Evolutionary conservation across 306 rosid species (phyloP).

Genomic region (Delonix regia): DNA sequence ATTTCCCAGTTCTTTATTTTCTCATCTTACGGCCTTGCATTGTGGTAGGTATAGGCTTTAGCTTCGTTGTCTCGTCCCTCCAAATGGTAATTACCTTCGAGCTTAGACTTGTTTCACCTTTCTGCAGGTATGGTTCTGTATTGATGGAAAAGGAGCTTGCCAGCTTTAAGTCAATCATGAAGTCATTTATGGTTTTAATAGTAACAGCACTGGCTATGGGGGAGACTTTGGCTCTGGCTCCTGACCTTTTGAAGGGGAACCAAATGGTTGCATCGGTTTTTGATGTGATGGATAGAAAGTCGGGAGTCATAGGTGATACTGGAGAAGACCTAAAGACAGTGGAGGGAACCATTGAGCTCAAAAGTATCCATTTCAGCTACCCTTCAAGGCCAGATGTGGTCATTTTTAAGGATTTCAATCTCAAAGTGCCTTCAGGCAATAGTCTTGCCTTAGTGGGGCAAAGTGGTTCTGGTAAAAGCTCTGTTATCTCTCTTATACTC

Average conservation of each 20-base stretch:
- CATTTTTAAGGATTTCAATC: conserved; percentile 69
- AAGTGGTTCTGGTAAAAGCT: conserved; percentile 96
- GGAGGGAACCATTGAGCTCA: conserved; percentile 80
- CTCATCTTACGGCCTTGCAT: conserved; percentile 90
- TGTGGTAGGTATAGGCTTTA: conserved; percentile 62
- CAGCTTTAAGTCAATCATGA: conserved; percentile 80
- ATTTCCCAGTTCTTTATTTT: conserved; percentile 87
- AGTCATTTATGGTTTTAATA: conserved; percentile 84
- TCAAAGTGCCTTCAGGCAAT: conserved; percentile 64
- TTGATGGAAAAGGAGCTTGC: conserved; percentile 77
- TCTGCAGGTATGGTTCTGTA: conserved; percentile 83
- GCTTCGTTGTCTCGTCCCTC: conserved; percentile 4
- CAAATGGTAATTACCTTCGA: background rate
- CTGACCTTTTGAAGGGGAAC: conserved; percentile 85
- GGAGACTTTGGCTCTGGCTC: conserved; percentile 85
- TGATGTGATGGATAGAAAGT: conserved; percentile 68
- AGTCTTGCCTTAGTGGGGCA: conserved; percentile 86
- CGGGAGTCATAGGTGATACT: conserved; percentile 54
- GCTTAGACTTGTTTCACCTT: background rate
- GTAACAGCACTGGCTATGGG: conserved; percentile 95
- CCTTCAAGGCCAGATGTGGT: conserved; percentile 83
- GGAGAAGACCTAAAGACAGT: conserved; percentile 69
- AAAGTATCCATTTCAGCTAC: conserved; percentile 61
- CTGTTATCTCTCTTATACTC: conserved; percentile 77
- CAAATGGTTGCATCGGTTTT: conserved; percentile 91